A percentile compares a stretch with the other conserved stretches of the same genome.
phyloP scores from a whole-genome alignment of 257 asterid genomes.

The Datura wrightii region DNA sequence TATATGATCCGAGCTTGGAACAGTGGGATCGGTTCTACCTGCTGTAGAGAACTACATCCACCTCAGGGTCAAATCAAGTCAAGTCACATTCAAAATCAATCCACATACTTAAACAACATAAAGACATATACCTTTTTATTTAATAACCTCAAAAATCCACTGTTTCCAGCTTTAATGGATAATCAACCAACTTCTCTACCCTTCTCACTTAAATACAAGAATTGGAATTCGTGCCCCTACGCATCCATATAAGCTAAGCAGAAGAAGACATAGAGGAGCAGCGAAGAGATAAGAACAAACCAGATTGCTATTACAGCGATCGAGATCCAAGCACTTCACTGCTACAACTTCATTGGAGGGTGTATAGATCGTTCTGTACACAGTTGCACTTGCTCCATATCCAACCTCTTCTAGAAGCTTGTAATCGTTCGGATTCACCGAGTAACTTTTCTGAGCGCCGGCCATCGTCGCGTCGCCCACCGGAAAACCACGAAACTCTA shows the following conservation, averaged over 20 bases:
- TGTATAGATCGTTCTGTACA: slow-evolving; percentile 80
- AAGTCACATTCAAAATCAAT: slow-evolving; percentile 24
- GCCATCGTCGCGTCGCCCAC: neutral
- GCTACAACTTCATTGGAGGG: slow-evolving; percentile 90
- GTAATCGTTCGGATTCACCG: slow-evolving; percentile 73
- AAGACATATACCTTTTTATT: neutral
- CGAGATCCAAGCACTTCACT: slow-evolving; percentile 98
- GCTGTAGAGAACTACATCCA: neutral
- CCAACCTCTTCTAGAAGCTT: slow-evolving; percentile 94
- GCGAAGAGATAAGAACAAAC: slow-evolving; percentile 48
- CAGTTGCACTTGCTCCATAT: slow-evolving; percentile 93
- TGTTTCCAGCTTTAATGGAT: neutral
- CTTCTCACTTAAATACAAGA: too few species aligned
- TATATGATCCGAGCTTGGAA: neutral
- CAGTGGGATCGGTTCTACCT: neutral
- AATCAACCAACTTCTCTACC: too few species aligned
- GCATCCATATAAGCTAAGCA: too few species aligned
- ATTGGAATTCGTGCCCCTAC: too few species aligned
- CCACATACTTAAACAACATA: neutral
- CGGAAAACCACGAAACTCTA: slow-evolving; percentile 38
- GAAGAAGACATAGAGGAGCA: too few species aligned
- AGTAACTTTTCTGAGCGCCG: slow-evolving; percentile 54
- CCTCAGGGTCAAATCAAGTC: slow-evolving; percentile 18
- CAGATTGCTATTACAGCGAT: slow-evolving; percentile 98
- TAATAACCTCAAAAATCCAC: neutral